Base-by-base conservation (phyloP, 164 flowering plant species). In the Platanus orientalis region DNA sequence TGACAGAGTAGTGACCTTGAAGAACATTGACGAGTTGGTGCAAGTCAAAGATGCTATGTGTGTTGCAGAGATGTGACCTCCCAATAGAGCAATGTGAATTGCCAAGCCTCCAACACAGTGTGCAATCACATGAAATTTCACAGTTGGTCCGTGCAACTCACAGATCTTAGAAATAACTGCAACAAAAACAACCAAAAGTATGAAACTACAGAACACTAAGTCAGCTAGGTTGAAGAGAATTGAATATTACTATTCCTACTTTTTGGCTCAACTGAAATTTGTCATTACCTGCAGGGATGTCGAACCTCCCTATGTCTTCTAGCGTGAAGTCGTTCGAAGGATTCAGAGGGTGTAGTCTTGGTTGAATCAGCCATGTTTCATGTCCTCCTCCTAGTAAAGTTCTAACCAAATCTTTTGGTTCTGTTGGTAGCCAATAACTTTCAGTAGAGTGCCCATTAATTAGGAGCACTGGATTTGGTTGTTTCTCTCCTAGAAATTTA, bases 71-170 rank as follows among this genome's bases (percentile, higher is more conserved):
- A 82, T 63, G 66, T 80, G 76, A 23, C 86, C 84, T 53, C 89
- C 89, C 89, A 84, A 62, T 40, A 84, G 75, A 65, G 86, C 76
- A n/a, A 82, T 82, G 70, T 84, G 89, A 51, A 72, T 64, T 36
- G 83, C 72, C 57, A 82, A 60, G 61, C 86, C 89, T 73, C 89
- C 89, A 55, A 76, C 80, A 61, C 89, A 84, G 24, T 84, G 89
- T 36, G 84, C 86, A 71, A 82, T 73, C 24, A 80, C 73, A 62
- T 84, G 86, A 24, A 82, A 63, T 58, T 71, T 79, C 34, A 24
- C 54, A 11, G 73, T 44, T 24, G 57, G 44, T 21, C 80, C 81
- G 61, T 81, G 74, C 36, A 78, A 36, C 60, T 77, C 81, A 21
- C 56, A 55, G 21, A 82, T 80, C 76, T 75, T 80, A 20, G 49